These are phyloP conservation scores for Ceratorhiza oryzae-sativae DNA, from an alignment of 1,284 basidiomycete species.

Conservation along the genomic window DNA sequence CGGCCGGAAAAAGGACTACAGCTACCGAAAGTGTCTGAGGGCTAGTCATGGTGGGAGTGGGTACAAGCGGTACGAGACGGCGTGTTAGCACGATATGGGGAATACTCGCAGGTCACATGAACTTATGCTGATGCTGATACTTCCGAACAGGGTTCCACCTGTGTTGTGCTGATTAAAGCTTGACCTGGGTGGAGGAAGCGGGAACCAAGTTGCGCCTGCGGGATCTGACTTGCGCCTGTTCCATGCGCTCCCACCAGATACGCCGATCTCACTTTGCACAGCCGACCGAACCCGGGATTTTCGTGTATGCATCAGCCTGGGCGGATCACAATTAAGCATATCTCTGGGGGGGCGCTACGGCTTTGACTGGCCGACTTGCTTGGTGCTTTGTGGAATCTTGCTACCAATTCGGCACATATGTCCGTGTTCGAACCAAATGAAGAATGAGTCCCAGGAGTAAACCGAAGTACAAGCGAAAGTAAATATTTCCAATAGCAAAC, in stretches of 20 bases:
- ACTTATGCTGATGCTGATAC: not conserved
- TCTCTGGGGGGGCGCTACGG: no score
- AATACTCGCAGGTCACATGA: not conserved
- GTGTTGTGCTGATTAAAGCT: no score
- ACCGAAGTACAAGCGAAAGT: no score
- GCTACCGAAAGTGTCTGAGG: not conserved
- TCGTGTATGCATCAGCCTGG: no score
- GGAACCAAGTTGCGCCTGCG: constrained; percentile 30
- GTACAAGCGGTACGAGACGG: not conserved
- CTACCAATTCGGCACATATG: no score
- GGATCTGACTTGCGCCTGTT: constrained; percentile 26
- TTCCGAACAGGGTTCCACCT: not conserved
- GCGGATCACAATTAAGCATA: no score
- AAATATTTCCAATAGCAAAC: no score
- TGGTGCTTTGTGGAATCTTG: no score
- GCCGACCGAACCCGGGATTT: not conserved
- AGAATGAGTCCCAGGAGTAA: no score
- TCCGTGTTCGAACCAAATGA: no score
- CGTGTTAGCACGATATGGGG: not conserved
- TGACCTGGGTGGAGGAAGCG: not conserved
- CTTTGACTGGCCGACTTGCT: no score
- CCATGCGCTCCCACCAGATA: not conserved
- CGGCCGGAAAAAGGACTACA: not conserved
- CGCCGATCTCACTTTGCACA: not conserved
- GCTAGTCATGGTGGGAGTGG: not conserved